A percentile compares a stretch with the other conserved stretches of the same genome.
Evolutionary conservation across 495 filamentous ascomycete genomes (phyloP).

Genomic region (Elaphomyces granulatus): DNA sequence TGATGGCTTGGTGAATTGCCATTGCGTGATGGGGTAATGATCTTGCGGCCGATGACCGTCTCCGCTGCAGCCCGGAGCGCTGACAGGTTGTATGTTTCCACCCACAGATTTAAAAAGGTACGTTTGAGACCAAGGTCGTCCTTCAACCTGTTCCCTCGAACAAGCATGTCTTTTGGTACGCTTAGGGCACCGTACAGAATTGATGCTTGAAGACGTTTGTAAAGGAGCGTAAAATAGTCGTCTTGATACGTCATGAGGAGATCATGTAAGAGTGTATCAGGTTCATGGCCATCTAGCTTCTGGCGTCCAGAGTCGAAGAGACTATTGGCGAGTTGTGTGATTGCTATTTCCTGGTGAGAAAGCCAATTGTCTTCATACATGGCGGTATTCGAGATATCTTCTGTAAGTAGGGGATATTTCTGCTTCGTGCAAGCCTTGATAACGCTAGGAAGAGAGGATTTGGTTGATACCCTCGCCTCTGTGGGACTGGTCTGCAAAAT

Average conservation of each 20-base stretch:
- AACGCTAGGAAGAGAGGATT: background rate
- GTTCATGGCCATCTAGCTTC: constrained; percentile 8
- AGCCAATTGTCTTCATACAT: constrained; percentile 57
- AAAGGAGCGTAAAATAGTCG: constrained; percentile 34
- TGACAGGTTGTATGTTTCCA: constrained; percentile 40
- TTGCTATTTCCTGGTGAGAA: constrained; percentile 43
- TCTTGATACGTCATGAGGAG: constrained; percentile 44
- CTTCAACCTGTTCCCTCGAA: constrained; percentile 31
- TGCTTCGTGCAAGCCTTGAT: constrained; percentile 9
- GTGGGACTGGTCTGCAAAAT: background rate
- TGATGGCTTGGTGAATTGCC: background rate
- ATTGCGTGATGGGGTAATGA: background rate
- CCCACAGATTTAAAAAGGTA: constrained; percentile 43
- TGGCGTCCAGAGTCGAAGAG: constrained; percentile 29
- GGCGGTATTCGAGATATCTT: constrained; percentile 39
- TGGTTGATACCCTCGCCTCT: background rate
- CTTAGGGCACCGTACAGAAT: constrained; percentile 47
- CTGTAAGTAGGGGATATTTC: constrained; percentile 38
- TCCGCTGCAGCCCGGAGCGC: constrained; percentile 40
- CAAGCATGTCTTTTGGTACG: constrained; percentile 37
- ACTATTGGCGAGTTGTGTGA: constrained; percentile 46
- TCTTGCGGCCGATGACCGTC: constrained; percentile 44
- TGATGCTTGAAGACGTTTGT: constrained; percentile 47
- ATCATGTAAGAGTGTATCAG: constrained; percentile 25
- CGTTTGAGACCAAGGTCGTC: constrained; percentile 45